Conservation (phyloP, 768 basidiomycete genomes). For the Gloeopeniophorella convolvens region DNA sequence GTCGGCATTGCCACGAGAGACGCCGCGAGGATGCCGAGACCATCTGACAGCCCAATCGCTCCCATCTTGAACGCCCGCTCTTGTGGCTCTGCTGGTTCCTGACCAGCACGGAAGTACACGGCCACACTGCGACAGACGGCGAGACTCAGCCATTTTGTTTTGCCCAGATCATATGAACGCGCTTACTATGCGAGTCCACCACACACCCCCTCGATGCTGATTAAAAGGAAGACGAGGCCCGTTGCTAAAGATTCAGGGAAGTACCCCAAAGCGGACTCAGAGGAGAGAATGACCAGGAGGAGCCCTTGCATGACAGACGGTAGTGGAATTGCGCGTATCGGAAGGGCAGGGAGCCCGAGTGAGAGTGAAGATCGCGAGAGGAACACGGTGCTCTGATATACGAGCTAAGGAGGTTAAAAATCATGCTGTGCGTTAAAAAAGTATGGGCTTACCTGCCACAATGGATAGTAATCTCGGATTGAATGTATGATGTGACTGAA, state of each 20-base stretch:
- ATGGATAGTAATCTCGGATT: constrained; percentile 88
- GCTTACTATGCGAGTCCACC: constrained; percentile 89
- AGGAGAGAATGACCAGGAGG: constrained; percentile 55
- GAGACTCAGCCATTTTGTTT: neutral
- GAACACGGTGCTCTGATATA: constrained; percentile 90
- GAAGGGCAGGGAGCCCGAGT: constrained; percentile 74
- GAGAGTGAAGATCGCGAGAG: constrained; percentile 89
- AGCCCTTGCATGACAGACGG: constrained; percentile 70
- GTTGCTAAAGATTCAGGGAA: constrained; percentile 46
- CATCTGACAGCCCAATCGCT: constrained; percentile 81
- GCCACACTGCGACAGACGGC: constrained; percentile 53
- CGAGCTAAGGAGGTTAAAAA: constrained; percentile 40
- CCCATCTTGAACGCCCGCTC: constrained; percentile 89
- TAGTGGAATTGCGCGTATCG: constrained; percentile 55
- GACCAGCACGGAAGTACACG: constrained; percentile 78
- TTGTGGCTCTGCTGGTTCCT: constrained; percentile 55
- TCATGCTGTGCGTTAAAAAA: constrained; percentile 5
- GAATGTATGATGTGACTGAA: constrained; percentile 76
- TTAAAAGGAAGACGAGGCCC: constrained; percentile 61
- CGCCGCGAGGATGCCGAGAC: constrained; percentile 59
- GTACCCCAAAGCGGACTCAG: constrained; percentile 65
- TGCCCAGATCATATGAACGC: constrained; percentile 22
- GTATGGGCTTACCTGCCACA: constrained; percentile 70
- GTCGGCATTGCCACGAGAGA: constrained; percentile 64
- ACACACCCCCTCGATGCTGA: constrained; percentile 86